Evolutionary conservation across 257 asterid genomes (phyloP), one percentile per base, ranked within the genome.

Genomic region (Fraxinus cuspidata): DNA sequence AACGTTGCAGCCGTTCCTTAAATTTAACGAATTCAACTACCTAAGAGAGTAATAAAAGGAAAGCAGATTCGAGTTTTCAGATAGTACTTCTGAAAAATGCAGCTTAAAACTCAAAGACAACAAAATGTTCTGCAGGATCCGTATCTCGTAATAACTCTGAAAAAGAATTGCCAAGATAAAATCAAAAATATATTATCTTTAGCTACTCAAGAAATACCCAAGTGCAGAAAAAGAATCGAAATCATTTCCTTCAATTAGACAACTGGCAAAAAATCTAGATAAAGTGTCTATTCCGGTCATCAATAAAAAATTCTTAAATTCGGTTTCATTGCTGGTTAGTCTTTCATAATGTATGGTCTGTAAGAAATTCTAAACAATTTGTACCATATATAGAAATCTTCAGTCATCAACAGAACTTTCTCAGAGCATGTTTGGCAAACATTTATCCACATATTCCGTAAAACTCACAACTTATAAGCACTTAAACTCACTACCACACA

Each of bases 21-120:
- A 96, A 96, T 80, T 92, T 97, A 80, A 96, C 97, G 71, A 96
- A 96, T 74, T 96, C 99, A 84, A 92, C 86, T 51, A 89, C 99
- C 99, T 96, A 78, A 70, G 51, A 77, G 53, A 64, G 71, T 79
- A 49, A 60, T 53, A 70, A 72, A 72, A 69, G 40, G 74, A 80
- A 77, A 70, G 18, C 16, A 64, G 68, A 49, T 38, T 68, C 72
- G 38, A 77, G 71, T 53, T 32, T 82, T 67, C 83, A 38, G 74
- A 71, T 47, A 51, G 72, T 77, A 75, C 40, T 70, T 71, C 66
- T 74, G 53, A 75, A 66, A 35, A 56, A 32, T 25, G 75, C 44
- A 38, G 69, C 79, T 70, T 19, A 58, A 83, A 83, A 56, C 37
- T 37, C 72, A 56, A 21, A 19, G 10, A 44, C 56, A 70, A 56